Base-by-base conservation (phyloP, 352 stramenopile species). In the Globisporangium radiosum region DNA sequence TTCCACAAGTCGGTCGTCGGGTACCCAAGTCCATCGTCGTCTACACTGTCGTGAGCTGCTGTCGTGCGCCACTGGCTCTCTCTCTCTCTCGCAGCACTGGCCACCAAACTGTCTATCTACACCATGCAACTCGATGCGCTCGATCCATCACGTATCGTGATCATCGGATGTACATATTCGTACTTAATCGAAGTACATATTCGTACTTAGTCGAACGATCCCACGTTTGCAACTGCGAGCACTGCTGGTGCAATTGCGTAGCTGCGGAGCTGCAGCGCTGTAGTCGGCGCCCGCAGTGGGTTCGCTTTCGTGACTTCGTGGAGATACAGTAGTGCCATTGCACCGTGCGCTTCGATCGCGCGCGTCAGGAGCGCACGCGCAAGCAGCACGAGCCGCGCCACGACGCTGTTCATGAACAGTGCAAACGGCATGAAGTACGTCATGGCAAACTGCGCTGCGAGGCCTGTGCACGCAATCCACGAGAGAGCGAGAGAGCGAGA, bases 361-460 rank as follows among this genome's bases (percentile, higher is more conserved):
- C 80, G 76, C 40, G 88, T 66, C 15, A 94, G 69, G 2, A 91
- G 56, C 25, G 73, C 73, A 57, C 89, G 85, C 44, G 83, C 71
- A 9, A 92, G 66, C 33, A 88, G 58, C 4, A 59, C 72, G 5
- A 94, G 44, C n/a, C 85, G 75, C 7, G 64, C 76, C 10, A 94
- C 69, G 33, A 92, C 78, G 55, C 77, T 86, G 65, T 91, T 92
- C 65, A 88, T 89, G 45, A 76, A 79, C 17, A 94, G 67, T 17
- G 72, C 72, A 53, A 94, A 92, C 43, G 83, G 83, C 78, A 94
- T 92, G 58, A 94, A 94, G 68, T 91, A 94, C 40, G 81, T 94
- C 85, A 90, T 88, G 10, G 71, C 69, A 43, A 92, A 94, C 59
- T 94, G 82, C 54, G 74, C 71, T 45, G 69, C 72, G 25, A 94